These are phyloP conservation scores for Osmozyma mogii DNA, from an alignment of 805 yeast species.

Conservation along the genomic window DNA sequence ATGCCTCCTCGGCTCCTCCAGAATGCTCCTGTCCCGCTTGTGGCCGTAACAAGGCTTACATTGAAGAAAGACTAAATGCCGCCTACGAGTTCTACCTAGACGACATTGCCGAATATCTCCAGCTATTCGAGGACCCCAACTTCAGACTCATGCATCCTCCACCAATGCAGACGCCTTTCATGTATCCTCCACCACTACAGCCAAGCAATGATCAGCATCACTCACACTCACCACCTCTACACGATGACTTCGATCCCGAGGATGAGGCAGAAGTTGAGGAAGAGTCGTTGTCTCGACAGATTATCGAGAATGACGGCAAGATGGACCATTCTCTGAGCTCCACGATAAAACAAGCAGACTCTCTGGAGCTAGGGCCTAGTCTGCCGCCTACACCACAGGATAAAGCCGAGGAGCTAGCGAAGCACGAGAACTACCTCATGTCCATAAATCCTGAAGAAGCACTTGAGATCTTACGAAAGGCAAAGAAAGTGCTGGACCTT, in stretches of 20 bases:
- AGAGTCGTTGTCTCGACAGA: no score
- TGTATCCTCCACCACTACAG: constrained; percentile 22
- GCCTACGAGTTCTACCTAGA: constrained; percentile 64
- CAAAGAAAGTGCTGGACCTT: neutral
- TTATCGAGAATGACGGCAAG: no score
- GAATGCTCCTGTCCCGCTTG: constrained; percentile 69
- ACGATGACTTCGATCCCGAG: constrained; percentile 17
- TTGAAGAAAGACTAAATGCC: constrained; percentile 70
- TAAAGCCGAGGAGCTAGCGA: no score
- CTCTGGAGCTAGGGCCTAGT: no score
- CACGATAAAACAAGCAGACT: no score
- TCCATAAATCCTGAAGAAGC: constrained; percentile 1
- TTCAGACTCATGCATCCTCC: no score
- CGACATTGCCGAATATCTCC: constrained; percentile 30
- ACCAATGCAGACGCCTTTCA: no score
- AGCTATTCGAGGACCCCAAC: constrained; percentile 5
- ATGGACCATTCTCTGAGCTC: no score
- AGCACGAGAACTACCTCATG: no score
- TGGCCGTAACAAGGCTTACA: constrained; percentile 61
- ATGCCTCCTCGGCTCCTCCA: constrained; percentile 5
- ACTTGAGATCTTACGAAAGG: neutral
- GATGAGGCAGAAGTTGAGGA: no score
- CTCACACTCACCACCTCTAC: neutral
- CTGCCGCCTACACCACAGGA: no score
- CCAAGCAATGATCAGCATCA: constrained; percentile 2